phyloP scores from a whole-genome alignment of 2,329 filamentous ascomycete species.

The Alternaria ethzedia region DNA sequence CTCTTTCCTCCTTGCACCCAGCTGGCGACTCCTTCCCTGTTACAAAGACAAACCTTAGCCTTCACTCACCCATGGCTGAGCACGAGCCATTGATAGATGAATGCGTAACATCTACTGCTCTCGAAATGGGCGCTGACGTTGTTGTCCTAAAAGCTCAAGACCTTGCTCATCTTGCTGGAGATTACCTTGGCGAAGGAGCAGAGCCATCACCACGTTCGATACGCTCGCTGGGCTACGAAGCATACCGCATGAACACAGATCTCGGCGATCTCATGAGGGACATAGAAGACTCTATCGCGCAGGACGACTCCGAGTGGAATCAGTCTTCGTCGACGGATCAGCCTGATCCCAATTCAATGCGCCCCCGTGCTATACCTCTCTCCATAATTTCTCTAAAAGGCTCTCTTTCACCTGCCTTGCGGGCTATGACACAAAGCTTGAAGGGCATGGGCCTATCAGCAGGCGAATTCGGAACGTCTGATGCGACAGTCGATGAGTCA shows the following conservation, averaged over 20 bases:
- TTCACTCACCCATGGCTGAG: slow-evolving; percentile 65
- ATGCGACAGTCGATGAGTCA: slow-evolving; percentile 20
- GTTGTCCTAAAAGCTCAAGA: slow-evolving; percentile 72
- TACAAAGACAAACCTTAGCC: slow-evolving; percentile 62
- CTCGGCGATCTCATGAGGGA: slow-evolving; percentile 34
- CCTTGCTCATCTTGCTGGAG: slow-evolving; percentile 71
- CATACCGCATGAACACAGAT: slow-evolving; percentile 52
- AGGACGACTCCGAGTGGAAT: slow-evolving; percentile 48
- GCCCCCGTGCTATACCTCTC: slow-evolving; percentile 15
- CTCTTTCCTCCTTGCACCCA: slow-evolving; percentile 48
- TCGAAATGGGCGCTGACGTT: slow-evolving; percentile 68
- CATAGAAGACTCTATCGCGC: slow-evolving; percentile 32
- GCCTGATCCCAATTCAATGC: slow-evolving; percentile 15
- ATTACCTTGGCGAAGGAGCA: slow-evolving; percentile 71
- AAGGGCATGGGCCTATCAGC: slow-evolving; percentile 16
- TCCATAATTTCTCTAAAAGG: slow-evolving; percentile 24
- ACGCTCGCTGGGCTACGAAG: slow-evolving; percentile 61
- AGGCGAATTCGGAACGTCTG: slow-evolving; percentile 17
- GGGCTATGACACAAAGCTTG: slow-evolving; percentile 25
- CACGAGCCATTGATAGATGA: slow-evolving; percentile 62
- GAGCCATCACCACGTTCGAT: slow-evolving; percentile 56
- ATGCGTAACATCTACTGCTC: slow-evolving; percentile 69
- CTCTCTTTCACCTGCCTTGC: slow-evolving; percentile 17
- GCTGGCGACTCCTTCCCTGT: slow-evolving; percentile 55
- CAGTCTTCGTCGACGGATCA: slow-evolving; percentile 17